Base-by-base conservation (phyloP, 2,329 filamentous ascomycete genomes). In the Aspergillus sergii region DNA sequence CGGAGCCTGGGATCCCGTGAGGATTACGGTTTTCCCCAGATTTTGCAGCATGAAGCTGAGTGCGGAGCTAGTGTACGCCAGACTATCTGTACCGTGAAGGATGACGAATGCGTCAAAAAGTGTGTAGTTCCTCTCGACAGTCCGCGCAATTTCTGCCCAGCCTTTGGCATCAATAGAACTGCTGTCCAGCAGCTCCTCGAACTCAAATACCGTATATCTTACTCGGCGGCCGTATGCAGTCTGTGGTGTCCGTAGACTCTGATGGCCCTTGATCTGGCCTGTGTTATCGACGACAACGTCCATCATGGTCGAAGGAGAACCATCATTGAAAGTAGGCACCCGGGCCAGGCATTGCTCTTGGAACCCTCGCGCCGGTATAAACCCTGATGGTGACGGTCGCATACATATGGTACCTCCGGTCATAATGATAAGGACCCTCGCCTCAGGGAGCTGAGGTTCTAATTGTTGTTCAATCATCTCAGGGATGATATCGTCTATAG, bases 1-100 rank as follows among this genome's bases (percentile, higher is more conserved):
- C 54, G 92, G 92, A 0, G 93, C 91, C 75, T 93, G 90, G 3
- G 89, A 91, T 1, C 90, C 90, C 4, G 94, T 97, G 56, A 97
- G 83, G 60, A 97, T 90, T 36, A 97, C 92, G 1, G 94, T 92
- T 81, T 97, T 97, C 57, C 93, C 93, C 16, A 97, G 84, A 73
- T 96, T 93, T 72, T 91, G 87, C 75, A 97, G 87, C 92, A 97
- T 96, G 81, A 97, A 97, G 69, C 92, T 95, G 62, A 97, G 83
- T 4, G 94, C 94, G 6, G 93, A 96, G 65, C 91, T 91, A 5
- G 93, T 95, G 79, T 97, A 97, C 21, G 91, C 91, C 58, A 97
- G 83, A 51, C 92, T 96, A 78, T 97, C 93, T 8, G 93, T 97
- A 64, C 93, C 93, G 77, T 97, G 93, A 39, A 96, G 87, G 46